Evolutionary conservation across 305 asterid genomes (phyloP).

Genomic region (Solanum aculeatissimum): DNA sequence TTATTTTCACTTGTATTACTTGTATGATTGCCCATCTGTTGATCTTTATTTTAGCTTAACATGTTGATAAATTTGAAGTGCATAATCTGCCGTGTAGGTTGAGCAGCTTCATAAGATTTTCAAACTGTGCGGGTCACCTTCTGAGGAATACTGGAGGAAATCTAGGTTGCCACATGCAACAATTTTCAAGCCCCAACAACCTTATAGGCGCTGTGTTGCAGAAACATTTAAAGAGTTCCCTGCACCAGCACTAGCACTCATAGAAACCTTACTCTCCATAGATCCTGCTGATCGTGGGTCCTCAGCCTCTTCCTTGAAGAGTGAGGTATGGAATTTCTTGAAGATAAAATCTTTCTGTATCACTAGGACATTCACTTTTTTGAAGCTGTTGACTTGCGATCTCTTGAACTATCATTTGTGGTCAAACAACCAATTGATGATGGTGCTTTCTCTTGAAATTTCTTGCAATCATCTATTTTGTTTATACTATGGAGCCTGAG

Average conservation of each 20-base stretch:
- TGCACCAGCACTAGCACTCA: slow-evolving; percentile 55
- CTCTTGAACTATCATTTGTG: neutral
- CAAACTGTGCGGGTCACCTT: slow-evolving; percentile 90
- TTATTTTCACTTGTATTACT: neutral
- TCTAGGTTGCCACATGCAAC: slow-evolving; percentile 80
- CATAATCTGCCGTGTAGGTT: slow-evolving; percentile 35
- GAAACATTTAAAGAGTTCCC: slow-evolving; percentile 83
- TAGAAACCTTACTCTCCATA: slow-evolving; percentile 62
- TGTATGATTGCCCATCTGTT: neutral
- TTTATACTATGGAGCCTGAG: neutral
- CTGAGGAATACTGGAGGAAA: slow-evolving; percentile 88
- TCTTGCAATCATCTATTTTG: neutral
- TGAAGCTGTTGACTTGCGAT: neutral
- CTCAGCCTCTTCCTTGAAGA: slow-evolving; percentile 68
- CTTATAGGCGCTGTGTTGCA: slow-evolving; percentile 68
- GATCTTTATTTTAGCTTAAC: neutral
- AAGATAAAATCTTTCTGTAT: neutral
- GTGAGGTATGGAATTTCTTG: slow-evolving; percentile 40
- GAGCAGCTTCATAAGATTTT: slow-evolving; percentile 89
- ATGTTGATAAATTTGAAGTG: neutral
- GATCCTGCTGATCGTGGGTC: slow-evolving; percentile 83
- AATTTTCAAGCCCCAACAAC: slow-evolving; percentile 87
- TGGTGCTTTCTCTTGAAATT: neutral
- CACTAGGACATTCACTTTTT: neutral
- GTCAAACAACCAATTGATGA: neutral